These are phyloP conservation scores for Clonostachys chloroleuca DNA, from an alignment of 2,329 filamentous ascomycete species.

Conservation along the genomic window DNA sequence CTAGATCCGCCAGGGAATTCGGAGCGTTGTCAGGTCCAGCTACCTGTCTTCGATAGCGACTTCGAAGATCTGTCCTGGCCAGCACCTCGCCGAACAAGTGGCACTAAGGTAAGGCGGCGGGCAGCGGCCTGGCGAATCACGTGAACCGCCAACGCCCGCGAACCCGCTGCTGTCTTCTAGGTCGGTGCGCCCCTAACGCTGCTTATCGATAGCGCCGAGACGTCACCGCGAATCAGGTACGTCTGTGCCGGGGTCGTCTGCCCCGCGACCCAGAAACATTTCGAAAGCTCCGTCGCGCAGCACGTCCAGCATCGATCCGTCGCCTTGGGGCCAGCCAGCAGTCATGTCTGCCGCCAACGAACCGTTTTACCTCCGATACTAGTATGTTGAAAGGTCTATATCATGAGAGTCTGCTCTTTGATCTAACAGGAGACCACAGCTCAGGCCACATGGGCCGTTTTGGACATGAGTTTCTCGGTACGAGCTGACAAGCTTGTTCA, in stretches of 20 bases:
- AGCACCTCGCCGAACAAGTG: conserved; percentile 28
- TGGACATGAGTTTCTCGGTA: conserved; percentile 96
- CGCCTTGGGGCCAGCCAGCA: conserved; percentile 1
- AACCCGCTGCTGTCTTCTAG: too few species aligned
- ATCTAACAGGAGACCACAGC: conserved; percentile 42
- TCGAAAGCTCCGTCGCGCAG: too few species aligned
- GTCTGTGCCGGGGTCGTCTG: too few species aligned
- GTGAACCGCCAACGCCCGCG: conserved; percentile 12
- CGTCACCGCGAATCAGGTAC: too few species aligned
- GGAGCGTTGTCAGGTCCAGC: conserved; percentile 16
- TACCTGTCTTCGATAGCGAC: conserved; percentile 19
- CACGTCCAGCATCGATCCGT: too few species aligned
- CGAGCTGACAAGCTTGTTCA: conserved; percentile 1
- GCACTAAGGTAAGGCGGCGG: conserved; percentile 20
- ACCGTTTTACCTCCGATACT: conserved; percentile 94
- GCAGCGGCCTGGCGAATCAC: conserved; percentile 16
- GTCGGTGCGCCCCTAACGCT: too few species aligned
- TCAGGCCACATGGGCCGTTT: conserved; percentile 97
- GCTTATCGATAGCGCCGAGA: too few species aligned
- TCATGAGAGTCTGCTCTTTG: background rate
- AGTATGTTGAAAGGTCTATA: conserved; percentile 59
- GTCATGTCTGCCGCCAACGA: conserved; percentile 67
- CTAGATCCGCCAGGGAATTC: conserved; percentile 1
- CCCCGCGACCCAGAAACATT: too few species aligned
- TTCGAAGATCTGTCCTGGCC: conserved; percentile 30